phyloP scores from a whole-genome alignment of 2,329 filamentous ascomycete species.

The Diaporthe eres region DNA sequence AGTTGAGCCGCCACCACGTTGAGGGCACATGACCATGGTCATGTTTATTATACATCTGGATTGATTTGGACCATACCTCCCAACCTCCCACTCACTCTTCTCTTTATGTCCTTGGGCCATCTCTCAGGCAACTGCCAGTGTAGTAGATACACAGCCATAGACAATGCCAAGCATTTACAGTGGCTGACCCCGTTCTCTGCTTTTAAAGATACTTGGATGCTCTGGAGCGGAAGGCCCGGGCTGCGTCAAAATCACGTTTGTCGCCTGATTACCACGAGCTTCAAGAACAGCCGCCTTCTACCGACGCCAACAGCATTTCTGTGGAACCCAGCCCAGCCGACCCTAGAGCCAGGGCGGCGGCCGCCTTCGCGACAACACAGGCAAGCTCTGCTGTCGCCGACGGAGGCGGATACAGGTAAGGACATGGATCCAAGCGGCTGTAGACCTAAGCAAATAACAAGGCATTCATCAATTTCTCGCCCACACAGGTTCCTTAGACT shows the following conservation, averaged over 20 bases:
- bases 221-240: not conserved
- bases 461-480: too few relatives aligned
- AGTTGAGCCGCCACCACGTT: not conserved
- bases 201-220: not conserved
- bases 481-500: not conserved
- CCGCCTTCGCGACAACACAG: not conserved
- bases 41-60: not conserved
- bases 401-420: slow-evolving; percentile 15
- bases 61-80: not conserved
- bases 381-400: not conserved
- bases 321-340: slow-evolving; percentile 1
- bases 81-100: not conserved
- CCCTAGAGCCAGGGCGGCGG: not conserved
- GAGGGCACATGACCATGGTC: not conserved
- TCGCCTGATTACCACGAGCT: not conserved
- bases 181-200: not conserved
- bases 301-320: not conserved
- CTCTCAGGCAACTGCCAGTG: not conserved
- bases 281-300: not conserved
- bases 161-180: too few relatives aligned
- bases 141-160: too few relatives aligned
- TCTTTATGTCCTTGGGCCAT: not conserved
- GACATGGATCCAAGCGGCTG: not conserved
- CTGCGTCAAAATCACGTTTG: not conserved
- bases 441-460: not conserved